Evolutionary conservation across 2,329 filamentous ascomycete species (phyloP), one percentile per base, ranked within the genome.

Genomic region (Aspergillus udagawae): DNA sequence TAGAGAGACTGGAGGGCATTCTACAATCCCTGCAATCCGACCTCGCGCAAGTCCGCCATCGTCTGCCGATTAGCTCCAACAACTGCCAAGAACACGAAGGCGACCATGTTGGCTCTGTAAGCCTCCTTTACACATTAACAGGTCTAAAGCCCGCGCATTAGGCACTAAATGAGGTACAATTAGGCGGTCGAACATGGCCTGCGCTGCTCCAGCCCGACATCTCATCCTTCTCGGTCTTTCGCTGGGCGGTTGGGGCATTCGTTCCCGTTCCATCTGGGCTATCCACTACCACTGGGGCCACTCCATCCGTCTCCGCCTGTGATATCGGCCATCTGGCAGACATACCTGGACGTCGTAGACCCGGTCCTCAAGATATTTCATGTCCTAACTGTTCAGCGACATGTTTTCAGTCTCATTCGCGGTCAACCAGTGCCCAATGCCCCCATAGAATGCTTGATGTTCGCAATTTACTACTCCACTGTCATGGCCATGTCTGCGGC

Each of bases 351-450:
- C 14, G 52, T 52, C 9, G 80, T 85, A 17, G 82, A 85, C 65
- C 81, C 82, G 0, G 64, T 85, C 3, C 71, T 84, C 60, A 85
- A 84, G 60, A 73, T 85, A 3, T 67, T 84, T 14, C 83, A 86
- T 63, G 71, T 79, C 1, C 82, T 82, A 1, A 80, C 77, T 8
- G 70, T 80, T 20, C 78, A 82, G 60, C 75, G 75, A 4, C 76
- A 75, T 0, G 67, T 85, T n/a, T 63, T 80, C 25, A 70, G 77
- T 14, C 76, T 56, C 76, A 48, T 56, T n/a, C 41, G 20, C 54
- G 48, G 44, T 10, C 41, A 38, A 5, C 28, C 20, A n/a, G 44
- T 17, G 7, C 10, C 41, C 17, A 50, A 56, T 9, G 5, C 47
- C 2, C 35, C 50, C 1, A 54, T 47, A 1, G 45, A 62, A 29